Base-by-base conservation (phyloP, 441 rosid genomes). In the Macaranga tanarius region DNA sequence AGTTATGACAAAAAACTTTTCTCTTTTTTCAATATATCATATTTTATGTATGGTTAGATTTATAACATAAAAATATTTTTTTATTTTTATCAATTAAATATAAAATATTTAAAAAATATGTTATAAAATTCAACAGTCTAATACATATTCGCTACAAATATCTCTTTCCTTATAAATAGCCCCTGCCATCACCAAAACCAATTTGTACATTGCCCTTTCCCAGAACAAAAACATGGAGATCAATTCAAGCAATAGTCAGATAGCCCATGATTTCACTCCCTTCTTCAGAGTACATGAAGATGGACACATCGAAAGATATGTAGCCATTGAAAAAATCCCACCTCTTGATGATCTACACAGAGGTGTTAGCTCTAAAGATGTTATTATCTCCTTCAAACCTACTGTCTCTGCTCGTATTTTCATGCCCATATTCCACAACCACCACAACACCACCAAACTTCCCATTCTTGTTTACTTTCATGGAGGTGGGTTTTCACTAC, bases 401-500 rank as follows among this genome's bases (percentile, higher is more conserved):
- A 15, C 16, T 5, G 40, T 81, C 9, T 60, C 55, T 20, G 74
- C 72, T 26, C 59, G 72, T 31, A 57, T 81, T 51, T 81, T 62
- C 76, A 8, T 75, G 25, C 82, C 84, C 10, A 66, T 13, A n/a
- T 28, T 38, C 23, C 3, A 23, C 12, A 66, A 25, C 38, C 38
- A 31, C 38, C 38, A 4, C 5, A 31, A 31, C 38, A 31, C 4
- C 38, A 31, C 38, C 38, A 31, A 31, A 31, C 38, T 31, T 31
- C 38, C 38, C 38, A 31, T 31, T 5, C 38, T 31, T 31, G 38
- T 31, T 31, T 31, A 31, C 38, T 28, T 72, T 28, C 81, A 78
- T 38, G 82, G 84, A 7, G 82, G 80, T 57, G 79, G 81, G 20
- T 78, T 81, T 47, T 65, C 64, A 42, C n/a, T 72, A 31, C 26